These are phyloP conservation scores for Antitrichia curtipendula DNA, from an alignment of 225 moss, liverwort and hornwort species.

Conservation along the genomic window DNA sequence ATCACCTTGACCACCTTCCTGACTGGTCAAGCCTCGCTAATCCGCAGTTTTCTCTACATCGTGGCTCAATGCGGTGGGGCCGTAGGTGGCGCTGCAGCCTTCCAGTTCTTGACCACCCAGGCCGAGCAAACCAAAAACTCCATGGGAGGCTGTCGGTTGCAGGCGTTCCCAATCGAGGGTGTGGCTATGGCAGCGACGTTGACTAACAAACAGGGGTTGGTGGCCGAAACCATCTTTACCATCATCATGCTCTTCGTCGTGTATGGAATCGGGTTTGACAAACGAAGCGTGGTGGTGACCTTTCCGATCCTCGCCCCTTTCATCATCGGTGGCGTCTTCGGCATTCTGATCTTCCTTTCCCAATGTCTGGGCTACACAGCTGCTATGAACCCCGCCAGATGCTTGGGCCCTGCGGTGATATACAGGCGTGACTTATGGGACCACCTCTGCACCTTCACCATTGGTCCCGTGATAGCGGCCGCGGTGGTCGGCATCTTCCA, in stretches of 20 bases:
- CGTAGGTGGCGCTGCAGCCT: conserved; percentile 7
- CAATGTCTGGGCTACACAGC: conserved; percentile 19
- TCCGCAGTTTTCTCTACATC: conserved; percentile 15
- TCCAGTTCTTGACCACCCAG: not conserved
- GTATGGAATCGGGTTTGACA: conserved; percentile 33
- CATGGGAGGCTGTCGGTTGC: conserved; percentile 14
- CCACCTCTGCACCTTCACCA: not conserved
- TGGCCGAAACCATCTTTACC: conserved; percentile 32
- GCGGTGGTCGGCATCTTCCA: conserved; percentile 20
- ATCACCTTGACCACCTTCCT: conserved; percentile 37
- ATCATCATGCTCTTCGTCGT: conserved; percentile 29
- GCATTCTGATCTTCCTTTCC: conserved; percentile 16
- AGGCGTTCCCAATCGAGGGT: not conserved
- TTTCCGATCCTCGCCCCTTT: conserved; percentile 26
- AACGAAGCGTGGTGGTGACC: conserved; percentile 23
- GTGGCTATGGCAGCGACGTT: not conserved
- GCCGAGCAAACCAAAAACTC: not conserved
- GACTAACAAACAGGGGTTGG: not conserved
- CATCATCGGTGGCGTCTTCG: conserved; percentile 24
- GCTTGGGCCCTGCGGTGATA: conserved; percentile 29
- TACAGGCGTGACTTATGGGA: not conserved
- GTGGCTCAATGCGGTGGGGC: conserved; percentile 18
- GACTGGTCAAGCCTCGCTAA: conserved; percentile 20
- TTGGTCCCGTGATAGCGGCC: conserved; percentile 21
- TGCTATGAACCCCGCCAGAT: conserved; percentile 44